These are phyloP conservation scores for Sphaerobolus stellatus DNA, from an alignment of 1,284 basidiomycete genomes.

Conservation along the genomic window DNA sequence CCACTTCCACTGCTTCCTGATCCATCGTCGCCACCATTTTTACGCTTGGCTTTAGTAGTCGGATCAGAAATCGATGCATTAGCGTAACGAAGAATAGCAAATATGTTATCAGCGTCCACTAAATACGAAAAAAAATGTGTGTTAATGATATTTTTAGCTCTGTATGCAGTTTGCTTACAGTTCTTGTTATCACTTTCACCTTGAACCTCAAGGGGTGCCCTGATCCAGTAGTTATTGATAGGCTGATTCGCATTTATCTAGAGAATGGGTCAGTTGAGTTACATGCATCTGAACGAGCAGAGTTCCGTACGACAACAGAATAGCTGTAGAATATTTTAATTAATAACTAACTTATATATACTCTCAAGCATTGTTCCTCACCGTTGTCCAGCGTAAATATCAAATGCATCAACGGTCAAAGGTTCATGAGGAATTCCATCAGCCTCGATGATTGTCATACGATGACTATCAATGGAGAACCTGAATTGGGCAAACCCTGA, in stretches of 20 bases:
- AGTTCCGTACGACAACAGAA: neutral
- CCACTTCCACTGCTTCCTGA: too few relatives aligned
- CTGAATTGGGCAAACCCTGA: constrained; percentile 34
- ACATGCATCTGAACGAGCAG: too few relatives aligned
- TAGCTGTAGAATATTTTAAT: constrained; percentile 27
- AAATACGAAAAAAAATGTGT: neutral
- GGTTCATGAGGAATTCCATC: constrained; percentile 48
- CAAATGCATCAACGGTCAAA: constrained; percentile 38
- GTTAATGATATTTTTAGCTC: too few relatives aligned
- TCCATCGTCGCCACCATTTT: neutral
- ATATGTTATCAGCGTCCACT: neutral
- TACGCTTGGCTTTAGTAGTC: constrained; percentile 25
- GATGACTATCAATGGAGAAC: constrained; percentile 48
- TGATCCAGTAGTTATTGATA: neutral
- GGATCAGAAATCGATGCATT: constrained; percentile 1
- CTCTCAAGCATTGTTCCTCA: neutral
- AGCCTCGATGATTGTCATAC: constrained; percentile 50
- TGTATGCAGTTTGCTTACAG: too few relatives aligned
- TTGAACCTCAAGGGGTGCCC: neutral
- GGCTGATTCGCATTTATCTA: neutral
- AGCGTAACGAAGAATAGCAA: constrained; percentile 19
- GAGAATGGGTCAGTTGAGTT: neutral
- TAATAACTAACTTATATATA: constrained; percentile 35
- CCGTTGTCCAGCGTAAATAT: constrained; percentile 32
- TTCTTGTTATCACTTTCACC: neutral